Evolutionary conservation across 768 basidiomycete species (phyloP), one percentile per base, ranked within the genome.

Genomic region (Serendipita sp.): DNA sequence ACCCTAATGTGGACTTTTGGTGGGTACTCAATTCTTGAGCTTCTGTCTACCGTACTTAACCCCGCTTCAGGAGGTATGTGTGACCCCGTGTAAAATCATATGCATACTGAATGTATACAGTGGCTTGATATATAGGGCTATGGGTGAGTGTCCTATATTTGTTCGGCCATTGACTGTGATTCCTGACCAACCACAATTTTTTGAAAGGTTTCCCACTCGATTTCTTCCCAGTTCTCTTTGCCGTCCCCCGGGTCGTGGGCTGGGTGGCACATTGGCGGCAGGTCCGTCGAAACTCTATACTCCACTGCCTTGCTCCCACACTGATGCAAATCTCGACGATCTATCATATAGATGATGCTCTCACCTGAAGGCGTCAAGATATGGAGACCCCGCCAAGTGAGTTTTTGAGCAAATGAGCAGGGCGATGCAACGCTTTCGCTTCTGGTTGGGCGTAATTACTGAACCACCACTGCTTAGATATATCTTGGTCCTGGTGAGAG

Each of bases 251-350:
- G 24, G 90, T 95, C 5, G 90, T 91, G 32, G 92, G 92, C 18
- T 94, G 92, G 92, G 78, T 94, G 5, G 89, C 91, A 0, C 92
- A 93, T 73, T 94, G 92, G 92, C 80, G 89, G 64, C 89, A 89
- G 80, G 88, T 84, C 65, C 63, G 74, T 67, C 38, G 38, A 41
- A 41, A 4, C 13, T 13, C 13, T 5, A 13, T 4, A 13, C 5
- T 41, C 13, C 38, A 41, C 13, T 15, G 35, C 10, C 18, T 64
- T 51, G 32, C 63, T 53, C n/a, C 44, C n/a, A 66, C 38, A 34
- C 32, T 16, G 60, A 32, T 15, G 45, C 45, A 15, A 18, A 24
- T 30, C 53, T 10, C 5, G 30, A 11, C 63, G 13, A 44, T 65
- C 63, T 10, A 45, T 66, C 64, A 64, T 68, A 16, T 70, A 94